A percentile compares a stretch with the other conserved stretches of the same genome.
Conservation (phyloP, 2,329 filamentous ascomycete genomes). For the Aspergillus terreus region DNA sequence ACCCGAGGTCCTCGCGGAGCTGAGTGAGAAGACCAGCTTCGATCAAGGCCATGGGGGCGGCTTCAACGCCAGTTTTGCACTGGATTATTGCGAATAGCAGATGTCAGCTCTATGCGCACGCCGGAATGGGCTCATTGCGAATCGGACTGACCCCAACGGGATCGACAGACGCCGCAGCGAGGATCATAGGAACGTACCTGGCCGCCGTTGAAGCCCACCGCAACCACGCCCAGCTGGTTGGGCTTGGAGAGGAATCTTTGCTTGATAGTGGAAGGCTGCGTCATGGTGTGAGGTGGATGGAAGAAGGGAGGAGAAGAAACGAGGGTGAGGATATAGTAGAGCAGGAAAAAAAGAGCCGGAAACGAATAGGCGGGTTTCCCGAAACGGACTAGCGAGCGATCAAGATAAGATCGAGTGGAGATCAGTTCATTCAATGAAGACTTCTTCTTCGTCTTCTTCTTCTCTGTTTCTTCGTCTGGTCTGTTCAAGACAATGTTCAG, state of each 20-base stretch:
- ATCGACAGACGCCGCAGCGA: slow-evolving; percentile 8
- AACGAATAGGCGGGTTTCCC: slow-evolving; percentile 15
- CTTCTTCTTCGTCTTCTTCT: background rate
- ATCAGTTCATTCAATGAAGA: slow-evolving; percentile 1
- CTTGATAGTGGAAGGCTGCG: slow-evolving; percentile 52
- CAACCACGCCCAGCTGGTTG: slow-evolving; percentile 82
- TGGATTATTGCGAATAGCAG: slow-evolving; percentile 35
- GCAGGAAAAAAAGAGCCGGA: slow-evolving; percentile 9
- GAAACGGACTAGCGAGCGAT: slow-evolving; percentile 15
- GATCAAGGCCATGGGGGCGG: slow-evolving; percentile 83
- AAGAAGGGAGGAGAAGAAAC: slow-evolving; percentile 1
- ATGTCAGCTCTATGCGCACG: background rate
- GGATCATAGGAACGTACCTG: slow-evolving; percentile 61
- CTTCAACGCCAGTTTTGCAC: slow-evolving; percentile 90
- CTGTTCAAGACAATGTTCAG: background rate
- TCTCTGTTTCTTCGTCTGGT: background rate
- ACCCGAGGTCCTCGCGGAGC: slow-evolving; percentile 79
- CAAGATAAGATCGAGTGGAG: slow-evolving; percentile 12
- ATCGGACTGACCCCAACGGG: slow-evolving; percentile 3
- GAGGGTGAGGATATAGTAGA: slow-evolving; percentile 1
- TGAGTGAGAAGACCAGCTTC: slow-evolving; percentile 80
- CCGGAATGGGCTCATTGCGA: background rate
- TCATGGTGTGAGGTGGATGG: background rate
- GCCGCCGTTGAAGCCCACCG: slow-evolving; percentile 93
- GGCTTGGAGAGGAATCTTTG: slow-evolving; percentile 76